Evolutionary conservation across 805 yeast genomes (phyloP).

Genomic region (Teunomyces panamensis): DNA sequence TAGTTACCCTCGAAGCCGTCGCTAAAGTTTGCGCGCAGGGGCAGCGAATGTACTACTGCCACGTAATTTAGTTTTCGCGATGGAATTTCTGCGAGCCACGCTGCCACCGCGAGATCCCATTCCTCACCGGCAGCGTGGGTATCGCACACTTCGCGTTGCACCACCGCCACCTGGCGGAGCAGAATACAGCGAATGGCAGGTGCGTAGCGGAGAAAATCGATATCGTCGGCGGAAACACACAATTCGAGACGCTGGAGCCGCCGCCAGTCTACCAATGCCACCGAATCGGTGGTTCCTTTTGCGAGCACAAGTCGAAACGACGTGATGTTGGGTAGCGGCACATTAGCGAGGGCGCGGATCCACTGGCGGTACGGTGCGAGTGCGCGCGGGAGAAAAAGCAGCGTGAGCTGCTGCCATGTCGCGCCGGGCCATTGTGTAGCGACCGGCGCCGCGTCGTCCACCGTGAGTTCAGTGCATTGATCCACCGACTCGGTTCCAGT

Average conservation of each 20-base stretch:
- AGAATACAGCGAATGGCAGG: constrained; percentile 25
- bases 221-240: constrained; percentile 40
- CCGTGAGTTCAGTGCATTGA: no score
- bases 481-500: no score
- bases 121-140: constrained; percentile 30
- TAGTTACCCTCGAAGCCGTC: constrained; percentile 78
- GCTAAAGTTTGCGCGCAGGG: constrained; percentile 51
- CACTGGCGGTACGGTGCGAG: background rate
- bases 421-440: no score
- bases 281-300: background rate
- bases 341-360: background rate
- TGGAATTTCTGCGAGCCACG: constrained; percentile 16
- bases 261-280: constrained; percentile 9
- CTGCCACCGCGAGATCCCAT: constrained; percentile 48
- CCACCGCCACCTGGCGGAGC: constrained; percentile 35
- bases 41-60: constrained; percentile 57
- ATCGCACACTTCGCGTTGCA: constrained; percentile 32
- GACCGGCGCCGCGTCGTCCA: no score
- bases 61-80: constrained; percentile 23
- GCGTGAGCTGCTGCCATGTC: background rate
- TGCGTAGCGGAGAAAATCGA: constrained; percentile 38
- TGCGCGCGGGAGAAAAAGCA: constrained; percentile 16
- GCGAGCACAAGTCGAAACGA: background rate
- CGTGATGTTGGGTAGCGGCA: background rate
- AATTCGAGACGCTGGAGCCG: constrained; percentile 45